Conservation (phyloP, 768 basidiomycete genomes). For the Baorangia bicolor region DNA sequence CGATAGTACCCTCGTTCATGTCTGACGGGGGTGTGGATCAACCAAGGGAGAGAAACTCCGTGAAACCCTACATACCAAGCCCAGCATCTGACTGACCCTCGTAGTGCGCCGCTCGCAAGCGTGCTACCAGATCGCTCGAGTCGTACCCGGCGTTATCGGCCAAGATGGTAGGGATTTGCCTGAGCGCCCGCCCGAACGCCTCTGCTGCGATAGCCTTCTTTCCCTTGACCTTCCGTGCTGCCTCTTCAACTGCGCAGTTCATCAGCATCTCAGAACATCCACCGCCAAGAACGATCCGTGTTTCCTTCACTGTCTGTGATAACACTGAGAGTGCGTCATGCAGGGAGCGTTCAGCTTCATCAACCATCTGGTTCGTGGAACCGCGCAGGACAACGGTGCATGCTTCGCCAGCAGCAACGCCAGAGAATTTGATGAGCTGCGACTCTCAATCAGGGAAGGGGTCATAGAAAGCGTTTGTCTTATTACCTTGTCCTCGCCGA, state of each 20-base stretch:
- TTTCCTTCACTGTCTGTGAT: conserved; percentile 97
- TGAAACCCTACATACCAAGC: conserved; percentile 57
- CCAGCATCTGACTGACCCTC: conserved; percentile 86
- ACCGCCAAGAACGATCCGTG: conserved; percentile 89
- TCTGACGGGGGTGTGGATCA: conserved; percentile 44
- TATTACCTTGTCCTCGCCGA: conserved; percentile 95
- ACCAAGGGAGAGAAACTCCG: neutral
- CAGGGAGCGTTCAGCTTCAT: conserved; percentile 96
- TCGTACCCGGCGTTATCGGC: conserved; percentile 99
- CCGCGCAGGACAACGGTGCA: conserved; percentile 98
- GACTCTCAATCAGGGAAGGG: neutral
- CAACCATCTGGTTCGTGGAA: conserved; percentile 98
- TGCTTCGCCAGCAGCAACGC: conserved; percentile 95
- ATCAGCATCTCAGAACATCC: conserved; percentile 99
- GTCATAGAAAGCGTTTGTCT: neutral
- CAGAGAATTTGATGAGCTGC: conserved; percentile 98
- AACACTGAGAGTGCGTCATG: conserved; percentile 97
- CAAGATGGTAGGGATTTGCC: conserved; percentile 94
- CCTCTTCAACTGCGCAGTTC: conserved; percentile 92
- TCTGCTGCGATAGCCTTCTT: conserved; percentile 97
- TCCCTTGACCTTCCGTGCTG: conserved; percentile 77
- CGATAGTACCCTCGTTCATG: conserved; percentile 84
- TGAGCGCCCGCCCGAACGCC: conserved; percentile 82
- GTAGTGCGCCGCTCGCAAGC: conserved; percentile 89
- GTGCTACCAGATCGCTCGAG: conserved; percentile 91